phyloP scores from a whole-genome alignment of 2,329 filamentous ascomycete species.

The Aspergillus quadrilineatus region DNA sequence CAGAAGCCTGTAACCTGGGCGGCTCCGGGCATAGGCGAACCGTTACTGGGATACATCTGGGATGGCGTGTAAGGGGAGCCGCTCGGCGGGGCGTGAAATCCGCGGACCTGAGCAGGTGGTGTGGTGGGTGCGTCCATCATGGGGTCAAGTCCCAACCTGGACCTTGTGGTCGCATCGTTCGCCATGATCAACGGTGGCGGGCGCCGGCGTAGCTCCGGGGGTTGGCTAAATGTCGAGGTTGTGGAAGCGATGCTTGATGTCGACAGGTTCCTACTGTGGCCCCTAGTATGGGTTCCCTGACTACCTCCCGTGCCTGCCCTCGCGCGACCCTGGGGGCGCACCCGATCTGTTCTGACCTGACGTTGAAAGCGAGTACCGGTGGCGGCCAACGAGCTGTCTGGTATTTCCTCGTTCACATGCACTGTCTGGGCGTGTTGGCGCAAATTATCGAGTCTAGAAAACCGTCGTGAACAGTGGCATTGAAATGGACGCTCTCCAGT shows the following conservation, averaged over 20 bases:
- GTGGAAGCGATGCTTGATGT: constrained; percentile 82
- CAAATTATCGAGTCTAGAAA: constrained; percentile 91
- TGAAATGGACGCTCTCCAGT: constrained; percentile 96
- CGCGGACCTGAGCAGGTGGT: constrained; percentile 63
- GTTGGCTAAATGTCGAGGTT: constrained; percentile 65
- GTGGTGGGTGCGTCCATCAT: constrained; percentile 66
- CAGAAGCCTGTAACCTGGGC: constrained; percentile 74
- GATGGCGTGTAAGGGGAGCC: constrained; percentile 82
- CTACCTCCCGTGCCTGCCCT: constrained; percentile 76
- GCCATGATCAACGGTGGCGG: constrained; percentile 83
- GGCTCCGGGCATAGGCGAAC: constrained; percentile 70
- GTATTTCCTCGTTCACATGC: constrained; percentile 96
- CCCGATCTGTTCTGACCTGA: constrained; percentile 83
- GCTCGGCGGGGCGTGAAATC: constrained; percentile 65
- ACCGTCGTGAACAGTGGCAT: constrained; percentile 89
- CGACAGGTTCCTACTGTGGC: constrained; percentile 81
- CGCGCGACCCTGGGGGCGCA: constrained; percentile 71
- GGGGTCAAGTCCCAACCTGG: constrained; percentile 48
- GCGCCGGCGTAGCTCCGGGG: constrained; percentile 64
- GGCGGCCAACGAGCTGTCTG: constrained; percentile 86
- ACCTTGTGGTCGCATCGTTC: constrained; percentile 59
- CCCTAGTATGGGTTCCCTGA: constrained; percentile 67
- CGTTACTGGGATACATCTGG: constrained; percentile 72
- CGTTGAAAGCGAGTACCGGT: constrained; percentile 89
- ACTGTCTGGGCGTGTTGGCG: constrained; percentile 97